A percentile compares a stretch with the other conserved stretches of the same genome.
Conservation (phyloP, 805 yeast genomes). For the Hagleromyces aurorensis region DNA sequence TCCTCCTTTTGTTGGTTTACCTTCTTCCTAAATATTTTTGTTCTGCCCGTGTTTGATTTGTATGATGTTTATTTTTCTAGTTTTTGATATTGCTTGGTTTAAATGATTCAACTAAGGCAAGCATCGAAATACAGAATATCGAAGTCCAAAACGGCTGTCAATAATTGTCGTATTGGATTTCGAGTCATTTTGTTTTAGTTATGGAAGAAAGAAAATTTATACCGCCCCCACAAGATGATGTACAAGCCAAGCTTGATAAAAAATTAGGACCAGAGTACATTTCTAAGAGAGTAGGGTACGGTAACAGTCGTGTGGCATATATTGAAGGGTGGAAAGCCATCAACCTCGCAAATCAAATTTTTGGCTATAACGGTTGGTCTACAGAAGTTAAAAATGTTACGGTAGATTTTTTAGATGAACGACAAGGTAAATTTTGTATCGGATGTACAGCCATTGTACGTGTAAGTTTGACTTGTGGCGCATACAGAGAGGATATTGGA, state of each 20-base stretch:
- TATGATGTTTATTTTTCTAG: too few relatives aligned
- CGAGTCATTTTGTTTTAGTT: too few relatives aligned
- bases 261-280: constrained; percentile 72
- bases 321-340: constrained; percentile 82
- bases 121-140: too few relatives aligned
- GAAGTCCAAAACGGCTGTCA: too few relatives aligned
- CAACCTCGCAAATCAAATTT: constrained; percentile 69
- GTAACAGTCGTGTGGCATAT: constrained; percentile 59
- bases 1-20: too few relatives aligned
- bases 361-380: constrained; percentile 80
- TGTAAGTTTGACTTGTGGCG: constrained; percentile 66
- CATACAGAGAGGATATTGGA: constrained; percentile 76
- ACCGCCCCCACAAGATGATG: constrained; percentile 20
- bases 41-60: too few relatives aligned
- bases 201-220: constrained; percentile 21
- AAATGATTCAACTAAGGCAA: too few relatives aligned
- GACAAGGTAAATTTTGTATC: constrained; percentile 48
- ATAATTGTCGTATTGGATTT: too few relatives aligned
- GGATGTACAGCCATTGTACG: constrained; percentile 70
- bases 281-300: constrained; percentile 68
- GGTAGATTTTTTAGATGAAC: constrained; percentile 65
- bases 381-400: constrained; percentile 59
- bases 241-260: constrained; percentile 35
- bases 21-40: too few relatives aligned
- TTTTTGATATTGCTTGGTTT: too few relatives aligned